Evolutionary conservation across 202 grass and related monocot genomes (phyloP).

Genomic region (Miscanthus sacchariflorus): DNA sequence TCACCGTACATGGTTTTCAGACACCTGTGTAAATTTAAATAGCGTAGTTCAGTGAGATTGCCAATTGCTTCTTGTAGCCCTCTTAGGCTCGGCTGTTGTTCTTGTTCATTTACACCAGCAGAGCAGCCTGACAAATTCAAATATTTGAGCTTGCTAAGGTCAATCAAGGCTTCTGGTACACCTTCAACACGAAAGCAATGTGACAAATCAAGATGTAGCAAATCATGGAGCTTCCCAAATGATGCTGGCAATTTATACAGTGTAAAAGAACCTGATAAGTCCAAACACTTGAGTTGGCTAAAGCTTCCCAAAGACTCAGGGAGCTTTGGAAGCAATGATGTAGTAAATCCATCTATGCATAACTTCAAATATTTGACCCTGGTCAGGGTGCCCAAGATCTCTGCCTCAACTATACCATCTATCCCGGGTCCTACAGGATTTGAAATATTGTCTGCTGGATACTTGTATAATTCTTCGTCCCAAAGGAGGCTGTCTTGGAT

Average conservation of each 20-base stretch:
- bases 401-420: background rate
- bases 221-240: background rate
- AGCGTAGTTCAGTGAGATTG: background rate
- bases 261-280: background rate
- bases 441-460: too few species aligned
- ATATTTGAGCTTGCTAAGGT: background rate
- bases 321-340: background rate
- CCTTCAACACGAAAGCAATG: fast-evolving
- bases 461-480: too few species aligned
- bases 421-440: background rate
- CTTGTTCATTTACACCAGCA: background rate
- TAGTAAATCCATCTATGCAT: background rate
- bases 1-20: background rate
- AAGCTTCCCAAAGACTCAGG: slow-evolving; percentile 8
- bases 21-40: background rate
- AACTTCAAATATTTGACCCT: slow-evolving; percentile 25
- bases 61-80: background rate
- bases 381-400: slow-evolving; percentile 17
- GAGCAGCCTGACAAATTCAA: slow-evolving; percentile 10
- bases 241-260: background rate
- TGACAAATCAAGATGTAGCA: slow-evolving; percentile 25
- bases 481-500: too few species aligned
- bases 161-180: background rate
- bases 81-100: background rate
- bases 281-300: background rate